Percentiles rank a stretch among this genome's conserved stretches.
These are phyloP conservation scores for Heliosperma pusillum DNA, from an alignment of 148 eudicot genomes.

Conservation along the genomic window DNA sequence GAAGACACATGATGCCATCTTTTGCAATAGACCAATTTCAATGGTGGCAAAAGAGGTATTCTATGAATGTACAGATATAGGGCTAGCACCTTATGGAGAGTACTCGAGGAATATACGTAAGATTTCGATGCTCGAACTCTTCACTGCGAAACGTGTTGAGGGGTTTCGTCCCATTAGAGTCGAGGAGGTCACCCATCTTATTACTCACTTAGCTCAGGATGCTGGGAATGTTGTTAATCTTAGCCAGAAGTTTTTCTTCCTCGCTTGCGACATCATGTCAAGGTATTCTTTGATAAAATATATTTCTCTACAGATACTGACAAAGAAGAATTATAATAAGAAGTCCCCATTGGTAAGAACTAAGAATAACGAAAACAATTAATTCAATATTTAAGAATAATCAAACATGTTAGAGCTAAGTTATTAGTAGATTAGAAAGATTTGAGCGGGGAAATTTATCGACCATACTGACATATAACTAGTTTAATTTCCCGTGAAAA, in stretches of 20 bases:
- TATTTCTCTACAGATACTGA: too few species aligned
- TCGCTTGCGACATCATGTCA: slow-evolving; percentile 17
- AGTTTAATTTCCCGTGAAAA: too few species aligned
- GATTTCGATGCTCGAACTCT: slow-evolving; percentile 22
- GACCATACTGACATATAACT: too few species aligned
- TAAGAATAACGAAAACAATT: too few species aligned
- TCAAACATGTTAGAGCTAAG: too few species aligned
- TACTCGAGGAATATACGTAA: slow-evolving; percentile 24
- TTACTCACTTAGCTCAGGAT: neutral
- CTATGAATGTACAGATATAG: slow-evolving; percentile 15
- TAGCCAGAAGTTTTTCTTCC: slow-evolving; percentile 11
- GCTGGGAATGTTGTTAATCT: slow-evolving; percentile 14
- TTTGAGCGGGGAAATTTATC: too few species aligned
- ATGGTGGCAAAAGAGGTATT: slow-evolving; percentile 3
- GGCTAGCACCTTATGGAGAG: slow-evolving; percentile 27
- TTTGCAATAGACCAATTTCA: slow-evolving; percentile 9
- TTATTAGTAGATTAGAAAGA: too few species aligned
- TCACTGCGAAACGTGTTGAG: slow-evolving; percentile 11
- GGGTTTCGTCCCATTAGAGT: slow-evolving; percentile 16
- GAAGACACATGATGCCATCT: slow-evolving; percentile 27
- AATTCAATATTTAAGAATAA: too few species aligned
- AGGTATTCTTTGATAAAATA: too few species aligned
- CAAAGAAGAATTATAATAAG: too few species aligned
- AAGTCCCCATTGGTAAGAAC: too few species aligned
- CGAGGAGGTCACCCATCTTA: slow-evolving; percentile 11